Evolutionary conservation across 2,329 filamentous ascomycete species (phyloP).

Genomic region (Teratosphaeria pseudoeucalypti): DNA sequence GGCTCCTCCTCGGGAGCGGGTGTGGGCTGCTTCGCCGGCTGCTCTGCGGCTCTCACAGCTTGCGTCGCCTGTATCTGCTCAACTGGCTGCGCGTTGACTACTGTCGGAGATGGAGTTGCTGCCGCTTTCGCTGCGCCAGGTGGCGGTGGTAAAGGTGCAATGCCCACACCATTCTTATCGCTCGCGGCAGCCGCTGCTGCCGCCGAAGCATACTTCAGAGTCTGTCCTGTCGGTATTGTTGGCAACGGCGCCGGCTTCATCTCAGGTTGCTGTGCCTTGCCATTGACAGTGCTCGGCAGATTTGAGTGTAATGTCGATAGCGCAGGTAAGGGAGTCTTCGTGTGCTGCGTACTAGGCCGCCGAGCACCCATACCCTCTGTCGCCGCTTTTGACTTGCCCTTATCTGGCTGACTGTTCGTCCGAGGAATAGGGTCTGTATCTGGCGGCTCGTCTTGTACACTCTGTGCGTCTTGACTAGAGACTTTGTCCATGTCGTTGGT

Average conservation of each 20-base stretch:
- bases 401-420: constrained; percentile 33
- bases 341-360: constrained; percentile 74
- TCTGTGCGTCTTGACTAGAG: constrained; percentile 93
- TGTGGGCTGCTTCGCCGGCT: constrained; percentile 16
- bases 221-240: constrained; percentile 74
- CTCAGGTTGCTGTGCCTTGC: constrained; percentile 42
- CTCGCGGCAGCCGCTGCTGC: constrained; percentile 86
- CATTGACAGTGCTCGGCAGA: constrained; percentile 51
- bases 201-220: constrained; percentile 91
- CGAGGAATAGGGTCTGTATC: constrained; percentile 44
- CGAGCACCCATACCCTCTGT: constrained; percentile 52
- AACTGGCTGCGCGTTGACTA: constrained; percentile 30
- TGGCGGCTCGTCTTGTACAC: constrained; percentile 70
- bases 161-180: constrained; percentile 80
- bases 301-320: constrained; percentile 80
- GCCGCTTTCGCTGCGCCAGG: constrained; percentile 52
- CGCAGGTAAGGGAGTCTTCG: constrained; percentile 90
- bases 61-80: constrained; percentile 21
- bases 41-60: constrained; percentile 16
- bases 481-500: constrained; percentile 68
- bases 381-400: constrained; percentile 40
- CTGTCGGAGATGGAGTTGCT: constrained; percentile 43
- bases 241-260: constrained; percentile 94
- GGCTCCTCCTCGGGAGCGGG: constrained; percentile 20
- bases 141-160: constrained; percentile 85